Evolutionary conservation across 306 rosid species (phyloP).

Genomic region (Arachis stenosperma): DNA sequence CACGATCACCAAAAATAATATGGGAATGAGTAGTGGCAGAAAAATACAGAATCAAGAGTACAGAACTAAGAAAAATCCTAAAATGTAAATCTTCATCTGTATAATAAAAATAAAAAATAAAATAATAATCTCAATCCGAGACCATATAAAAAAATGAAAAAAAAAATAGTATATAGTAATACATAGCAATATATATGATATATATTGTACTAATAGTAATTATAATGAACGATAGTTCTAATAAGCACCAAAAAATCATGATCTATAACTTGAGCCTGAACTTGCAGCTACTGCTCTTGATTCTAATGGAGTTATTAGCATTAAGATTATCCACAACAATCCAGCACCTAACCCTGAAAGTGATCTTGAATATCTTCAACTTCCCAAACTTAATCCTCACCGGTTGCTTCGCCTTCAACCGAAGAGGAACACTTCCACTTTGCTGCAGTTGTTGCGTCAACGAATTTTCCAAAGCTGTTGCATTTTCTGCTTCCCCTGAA

Average conservation of each 20-base stretch:
- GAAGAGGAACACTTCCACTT: slow-evolving; percentile 55
- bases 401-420: slow-evolving; percentile 64
- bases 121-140: slow-evolving; percentile 29
- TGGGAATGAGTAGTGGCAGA: neutral
- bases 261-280: slow-evolving; percentile 42
- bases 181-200: neutral
- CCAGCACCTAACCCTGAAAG: slow-evolving; percentile 62
- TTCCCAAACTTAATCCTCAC: slow-evolving; percentile 74
- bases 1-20: neutral
- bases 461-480: slow-evolving; percentile 30
- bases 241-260: slow-evolving; percentile 18
- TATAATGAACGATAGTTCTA: neutral
- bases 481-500: slow-evolving; percentile 55
- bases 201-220: neutral
- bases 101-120: neutral
- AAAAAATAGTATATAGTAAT: neutral
- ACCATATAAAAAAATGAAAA: slow-evolving; percentile 35
- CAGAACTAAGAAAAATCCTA: slow-evolving; percentile 27
- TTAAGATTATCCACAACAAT: slow-evolving; percentile 56
- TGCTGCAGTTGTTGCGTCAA: slow-evolving; percentile 43
- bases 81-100: neutral
- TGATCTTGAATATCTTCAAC: slow-evolving; percentile 66
- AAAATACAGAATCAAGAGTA: slow-evolving; percentile 22
- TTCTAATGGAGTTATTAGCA: slow-evolving; percentile 42
- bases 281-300: slow-evolving; percentile 43